Base-by-base conservation (phyloP, 116 monocot genomes). In the Cymodocea nodosa region DNA sequence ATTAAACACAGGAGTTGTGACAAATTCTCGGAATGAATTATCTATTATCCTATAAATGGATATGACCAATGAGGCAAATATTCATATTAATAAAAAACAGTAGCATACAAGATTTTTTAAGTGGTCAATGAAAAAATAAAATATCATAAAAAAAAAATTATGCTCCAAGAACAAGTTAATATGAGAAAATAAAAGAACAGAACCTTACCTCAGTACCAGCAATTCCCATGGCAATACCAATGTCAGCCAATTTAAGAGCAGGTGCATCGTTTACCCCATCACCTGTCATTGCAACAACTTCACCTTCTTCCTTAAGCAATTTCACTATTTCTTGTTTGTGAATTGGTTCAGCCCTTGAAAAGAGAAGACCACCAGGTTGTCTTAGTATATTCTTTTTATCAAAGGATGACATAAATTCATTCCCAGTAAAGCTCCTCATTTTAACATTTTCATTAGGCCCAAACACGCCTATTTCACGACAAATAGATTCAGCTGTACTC, bases 231-330 rank as follows among this genome's bases (percentile, higher is more conserved):
- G 94, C 89, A 67, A 94, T 81, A 63, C 94, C 94, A 85, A 94
- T 94, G 77, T 94, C 94, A 52, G 94, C 94, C 72, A 94, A 60
- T 75, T 89, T 94, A 60, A 94, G 69, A 34, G 94, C 94, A 68
- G 94, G 94, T 6, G 94, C 94, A 79, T 94, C 94, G 78, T 94
- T 94, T 34, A 94, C 94, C 2, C 94, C 94, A 81, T 94, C 94
- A 20, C 94, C 94, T 8, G 94, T 94, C 94, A 94, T 94, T 36
- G 94, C 94, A 68, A 94, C 94, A 6, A 94, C 89, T 64, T 94
- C 94, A 57, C 94, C 90, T 63, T 89, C 94, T 76, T 87, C 94
- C 75, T 94, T 94, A 15, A 94, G 77, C 66, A 94, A 73, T 72
- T 80, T 86, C 34, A 94, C 94, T 58, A 94, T 87, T 70, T 89